phyloP scores from a whole-genome alignment of 331 rosid genomes.

The Stylosanthes scabra region DNA sequence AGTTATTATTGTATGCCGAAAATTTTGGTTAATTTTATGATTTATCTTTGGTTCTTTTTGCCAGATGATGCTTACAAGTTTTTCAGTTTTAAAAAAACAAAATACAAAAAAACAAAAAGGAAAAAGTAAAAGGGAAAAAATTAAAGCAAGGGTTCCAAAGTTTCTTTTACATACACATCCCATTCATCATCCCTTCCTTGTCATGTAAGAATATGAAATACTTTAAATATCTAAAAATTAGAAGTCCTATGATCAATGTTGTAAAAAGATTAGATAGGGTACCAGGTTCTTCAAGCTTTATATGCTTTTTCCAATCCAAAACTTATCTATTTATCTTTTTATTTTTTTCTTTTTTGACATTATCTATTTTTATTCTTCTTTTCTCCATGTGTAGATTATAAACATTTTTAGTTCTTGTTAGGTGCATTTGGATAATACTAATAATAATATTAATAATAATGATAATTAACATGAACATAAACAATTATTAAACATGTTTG shows the following conservation, averaged over 20 bases:
- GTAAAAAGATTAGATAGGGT: slow-evolving; percentile 6
- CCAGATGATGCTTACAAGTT: background rate
- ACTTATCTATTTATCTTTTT: background rate
- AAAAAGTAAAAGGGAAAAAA: too few species aligned
- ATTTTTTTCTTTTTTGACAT: background rate
- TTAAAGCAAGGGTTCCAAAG: background rate
- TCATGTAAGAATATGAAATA: background rate
- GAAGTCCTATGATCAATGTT: slow-evolving; percentile 1
- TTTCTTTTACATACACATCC: background rate
- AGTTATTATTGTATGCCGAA: background rate
- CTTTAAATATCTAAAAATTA: background rate
- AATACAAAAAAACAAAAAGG: too few species aligned
- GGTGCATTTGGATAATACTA: background rate
- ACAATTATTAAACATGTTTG: too few species aligned
- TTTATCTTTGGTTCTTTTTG: background rate
- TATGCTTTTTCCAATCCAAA: background rate
- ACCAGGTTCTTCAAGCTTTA: slow-evolving; percentile 20
- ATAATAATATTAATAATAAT: too few species aligned
- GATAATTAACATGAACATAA: too few species aligned
- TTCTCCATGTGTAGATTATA: background rate
- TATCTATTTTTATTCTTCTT: background rate
- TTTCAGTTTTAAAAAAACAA: too few species aligned
- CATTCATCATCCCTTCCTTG: background rate
- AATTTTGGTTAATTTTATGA: background rate
- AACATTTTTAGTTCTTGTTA: background rate